Evolutionary conservation across 768 basidiomycete genomes (phyloP).

Genomic region (Russula lepida): DNA sequence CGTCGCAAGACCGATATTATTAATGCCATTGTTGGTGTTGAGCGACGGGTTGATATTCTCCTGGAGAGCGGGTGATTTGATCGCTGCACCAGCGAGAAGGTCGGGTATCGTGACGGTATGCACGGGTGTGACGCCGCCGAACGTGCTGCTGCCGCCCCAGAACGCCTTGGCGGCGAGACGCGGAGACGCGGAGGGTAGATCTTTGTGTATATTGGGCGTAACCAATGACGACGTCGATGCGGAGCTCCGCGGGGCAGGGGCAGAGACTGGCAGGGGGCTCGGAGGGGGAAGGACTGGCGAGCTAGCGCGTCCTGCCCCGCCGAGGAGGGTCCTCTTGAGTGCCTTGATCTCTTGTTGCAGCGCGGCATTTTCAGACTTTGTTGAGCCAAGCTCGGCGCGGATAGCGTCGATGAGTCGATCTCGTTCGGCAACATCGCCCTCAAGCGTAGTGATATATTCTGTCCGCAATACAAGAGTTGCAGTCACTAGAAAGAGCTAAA

Average conservation of each 20-base stretch:
- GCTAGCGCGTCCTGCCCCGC: conserved; percentile 43
- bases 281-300: conserved; percentile 40
- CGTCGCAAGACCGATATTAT: conserved; percentile 28
- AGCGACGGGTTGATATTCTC: conserved; percentile 76
- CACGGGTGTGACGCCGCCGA: conserved; percentile 71
- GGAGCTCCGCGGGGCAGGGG: conserved; percentile 21
- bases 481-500: background rate
- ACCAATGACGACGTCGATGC: conserved; percentile 29
- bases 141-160: conserved; percentile 65
- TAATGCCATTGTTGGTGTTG: conserved; percentile 34
- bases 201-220: conserved; percentile 70
- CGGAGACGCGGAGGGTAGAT: conserved; percentile 52
- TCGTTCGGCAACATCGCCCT: conserved; percentile 86
- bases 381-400: conserved; percentile 71
- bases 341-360: conserved; percentile 68
- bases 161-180: conserved; percentile 49
- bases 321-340: conserved; percentile 67
- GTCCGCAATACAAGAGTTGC: conserved; percentile 5
- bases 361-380: conserved; percentile 74
- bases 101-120: conserved; percentile 81
- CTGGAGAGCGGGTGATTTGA: conserved; percentile 35
- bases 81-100: conserved; percentile 20
- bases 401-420: conserved; percentile 87
- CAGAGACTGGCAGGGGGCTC: conserved; percentile 29
- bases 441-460: conserved; percentile 94